A percentile compares a stretch with the other conserved stretches of the same genome.
Conservation (phyloP, 2,329 filamentous ascomycete species). For the Cladosporium sp. region DNA sequence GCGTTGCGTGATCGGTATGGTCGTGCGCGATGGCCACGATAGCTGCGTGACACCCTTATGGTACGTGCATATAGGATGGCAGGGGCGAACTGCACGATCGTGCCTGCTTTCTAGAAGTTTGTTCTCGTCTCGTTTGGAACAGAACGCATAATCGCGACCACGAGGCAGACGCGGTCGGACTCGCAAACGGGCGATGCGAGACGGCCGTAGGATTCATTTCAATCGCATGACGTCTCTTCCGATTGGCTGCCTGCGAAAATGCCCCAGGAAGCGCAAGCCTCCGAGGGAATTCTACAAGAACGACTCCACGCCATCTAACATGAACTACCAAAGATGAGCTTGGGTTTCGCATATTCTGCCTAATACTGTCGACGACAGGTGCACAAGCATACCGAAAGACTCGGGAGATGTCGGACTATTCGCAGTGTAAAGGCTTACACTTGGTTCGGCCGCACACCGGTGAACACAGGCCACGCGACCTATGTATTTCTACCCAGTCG, state of each 20-base stretch:
- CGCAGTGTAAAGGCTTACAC: not conserved
- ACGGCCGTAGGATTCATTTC: not conserved
- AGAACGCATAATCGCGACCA: not conserved
- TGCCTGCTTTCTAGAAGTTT: not conserved
- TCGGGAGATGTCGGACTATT: not conserved
- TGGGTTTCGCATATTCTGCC: not conserved
- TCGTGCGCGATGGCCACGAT: constrained; percentile 5
- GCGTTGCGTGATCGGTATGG: constrained; percentile 10
- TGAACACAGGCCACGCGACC: not conserved
- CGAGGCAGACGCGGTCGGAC: constrained; percentile 6
- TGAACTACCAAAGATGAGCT: not conserved
- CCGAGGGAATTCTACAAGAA: not conserved
- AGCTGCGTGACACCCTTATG: not conserved
- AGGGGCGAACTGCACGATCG: not conserved
- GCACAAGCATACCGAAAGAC: not conserved
- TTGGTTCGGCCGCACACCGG: not conserved
- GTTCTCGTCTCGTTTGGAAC: not conserved
- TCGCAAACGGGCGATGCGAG: not conserved
- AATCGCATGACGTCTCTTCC: not conserved
- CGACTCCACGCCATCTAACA: not conserved
- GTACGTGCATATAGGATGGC: not conserved
- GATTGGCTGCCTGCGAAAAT: not conserved
- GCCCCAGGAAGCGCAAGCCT: not conserved
- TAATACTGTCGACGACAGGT: not conserved
- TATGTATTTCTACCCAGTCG: not conserved